Evolutionary conservation across 2,329 filamentous ascomycete genomes (phyloP).

Genomic region (Phaeoacremonium minimum): DNA sequence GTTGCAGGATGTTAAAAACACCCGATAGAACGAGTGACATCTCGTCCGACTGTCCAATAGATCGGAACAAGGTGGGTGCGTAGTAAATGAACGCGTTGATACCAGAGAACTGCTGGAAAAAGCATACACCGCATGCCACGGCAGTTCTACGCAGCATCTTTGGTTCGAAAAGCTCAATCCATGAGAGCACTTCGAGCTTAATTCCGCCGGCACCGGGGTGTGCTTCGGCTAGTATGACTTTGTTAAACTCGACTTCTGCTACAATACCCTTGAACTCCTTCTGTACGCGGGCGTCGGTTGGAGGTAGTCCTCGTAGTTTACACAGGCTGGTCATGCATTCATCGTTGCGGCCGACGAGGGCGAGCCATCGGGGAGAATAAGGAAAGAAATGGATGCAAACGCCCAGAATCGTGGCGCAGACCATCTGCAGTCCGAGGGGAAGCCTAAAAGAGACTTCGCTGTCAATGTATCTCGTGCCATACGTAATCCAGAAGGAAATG

Average conservation of each 20-base stretch:
- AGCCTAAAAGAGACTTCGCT: slow-evolving; percentile 28
- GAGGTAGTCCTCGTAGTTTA: slow-evolving; percentile 2
- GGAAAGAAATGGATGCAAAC: slow-evolving; percentile 28
- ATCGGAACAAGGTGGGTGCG: slow-evolving; percentile 39
- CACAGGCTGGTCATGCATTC: slow-evolving; percentile 3
- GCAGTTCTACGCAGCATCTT: slow-evolving; percentile 38
- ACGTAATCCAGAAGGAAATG: slow-evolving; percentile 50
- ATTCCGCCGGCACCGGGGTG: slow-evolving; percentile 2
- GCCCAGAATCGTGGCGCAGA: slow-evolving; percentile 21
- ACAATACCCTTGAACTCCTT: slow-evolving; percentile 11
- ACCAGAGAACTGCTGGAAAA: slow-evolving; percentile 44
- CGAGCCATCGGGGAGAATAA: slow-evolving; percentile 9
- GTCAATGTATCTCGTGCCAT: slow-evolving; percentile 38
- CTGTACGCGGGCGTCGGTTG: slow-evolving; percentile 8
- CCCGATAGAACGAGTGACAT: slow-evolving; percentile 12
- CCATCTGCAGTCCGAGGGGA: slow-evolving; percentile 37
- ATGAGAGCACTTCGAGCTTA: slow-evolving; percentile 29
- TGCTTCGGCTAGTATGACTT: slow-evolving; percentile 1
- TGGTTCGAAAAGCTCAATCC: slow-evolving; percentile 35
- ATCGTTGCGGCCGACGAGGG: slow-evolving; percentile 5
- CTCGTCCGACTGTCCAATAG: slow-evolving; percentile 2
- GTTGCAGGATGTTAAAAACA: slow-evolving; percentile 34
- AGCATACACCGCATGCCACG: slow-evolving; percentile 45
- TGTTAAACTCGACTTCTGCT: slow-evolving; percentile 20
- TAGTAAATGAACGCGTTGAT: slow-evolving; percentile 51